Conservation (phyloP, 441 rosid species). For the Metrosideros polymorpha region DNA sequence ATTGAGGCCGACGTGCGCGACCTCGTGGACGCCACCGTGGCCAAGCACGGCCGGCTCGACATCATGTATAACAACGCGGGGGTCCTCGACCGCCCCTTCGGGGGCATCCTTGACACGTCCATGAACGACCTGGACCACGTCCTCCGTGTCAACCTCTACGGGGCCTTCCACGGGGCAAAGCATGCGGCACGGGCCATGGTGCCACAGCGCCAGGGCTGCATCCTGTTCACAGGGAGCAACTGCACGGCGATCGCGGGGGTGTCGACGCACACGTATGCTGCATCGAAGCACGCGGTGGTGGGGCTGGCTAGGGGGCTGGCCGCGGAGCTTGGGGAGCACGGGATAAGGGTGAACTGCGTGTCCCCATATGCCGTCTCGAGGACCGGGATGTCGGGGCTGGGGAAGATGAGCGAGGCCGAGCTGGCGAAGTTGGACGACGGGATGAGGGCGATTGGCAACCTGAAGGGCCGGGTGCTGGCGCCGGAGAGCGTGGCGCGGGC, state of each 20-base stretch:
- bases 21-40: not conserved
- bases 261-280: conserved; percentile 15
- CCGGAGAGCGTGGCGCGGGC: conserved; percentile 20
- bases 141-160: not conserved
- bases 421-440: not conserved
- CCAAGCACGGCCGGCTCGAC: not conserved
- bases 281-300: conserved; percentile 22
- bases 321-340: conserved; percentile 26
- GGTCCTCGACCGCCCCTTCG: not conserved
- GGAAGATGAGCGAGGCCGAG: not conserved
- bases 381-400: not conserved
- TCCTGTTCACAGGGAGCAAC: conserved; percentile 28
- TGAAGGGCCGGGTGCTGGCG: conserved; percentile 18
- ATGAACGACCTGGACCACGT: not conserved
- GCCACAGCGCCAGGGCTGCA: not conserved
- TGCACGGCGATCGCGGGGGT: conserved; percentile 21
- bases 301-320: conserved; percentile 26
- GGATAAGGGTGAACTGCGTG: conserved; percentile 31
- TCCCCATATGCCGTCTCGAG: conserved; percentile 23
- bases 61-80: not conserved
- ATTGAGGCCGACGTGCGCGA: not conserved
- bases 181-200: not conserved
- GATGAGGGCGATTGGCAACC: conserved; percentile 9
- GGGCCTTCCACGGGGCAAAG: not conserved
- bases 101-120: not conserved